A percentile compares a stretch with the other conserved stretches of the same genome.
Conservation (phyloP, 2,329 filamentous ascomycete species). For the Rhynchosporium agropyri region DNA sequence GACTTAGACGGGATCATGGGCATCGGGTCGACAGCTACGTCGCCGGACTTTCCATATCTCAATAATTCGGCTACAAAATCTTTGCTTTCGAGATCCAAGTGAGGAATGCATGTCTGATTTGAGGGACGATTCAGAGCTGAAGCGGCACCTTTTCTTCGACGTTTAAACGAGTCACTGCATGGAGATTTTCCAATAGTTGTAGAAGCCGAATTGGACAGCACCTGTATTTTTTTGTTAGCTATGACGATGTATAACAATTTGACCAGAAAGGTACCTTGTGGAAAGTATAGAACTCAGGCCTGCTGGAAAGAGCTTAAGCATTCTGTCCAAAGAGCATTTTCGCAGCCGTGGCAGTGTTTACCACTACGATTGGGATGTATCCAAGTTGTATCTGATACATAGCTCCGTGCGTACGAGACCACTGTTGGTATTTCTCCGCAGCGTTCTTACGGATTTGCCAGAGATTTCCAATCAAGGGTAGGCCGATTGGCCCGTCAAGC, state of each 20-base stretch:
- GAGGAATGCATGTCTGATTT: conserved; percentile 62
- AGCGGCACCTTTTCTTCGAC: conserved; percentile 65
- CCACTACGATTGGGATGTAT: conserved; percentile 58
- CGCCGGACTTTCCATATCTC: conserved; percentile 58
- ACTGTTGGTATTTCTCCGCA: conserved; percentile 58
- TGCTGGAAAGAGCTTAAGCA: conserved; percentile 55
- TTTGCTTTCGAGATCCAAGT: conserved; percentile 64
- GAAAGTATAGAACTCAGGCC: conserved; percentile 61
- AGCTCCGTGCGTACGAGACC: conserved; percentile 52
- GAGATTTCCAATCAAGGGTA: conserved; percentile 59
- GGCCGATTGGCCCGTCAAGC: conserved; percentile 52
- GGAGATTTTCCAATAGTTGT: conserved; percentile 71
- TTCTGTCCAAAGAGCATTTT: conserved; percentile 55
- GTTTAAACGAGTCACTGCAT: conserved; percentile 65
- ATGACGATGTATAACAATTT: neutral
- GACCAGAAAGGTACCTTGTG: conserved; percentile 50
- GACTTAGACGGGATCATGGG: conserved; percentile 66
- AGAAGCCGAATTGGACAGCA: conserved; percentile 65
- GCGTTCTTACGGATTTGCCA: conserved; percentile 58
- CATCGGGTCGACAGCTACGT: conserved; percentile 62
- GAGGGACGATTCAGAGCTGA: conserved; percentile 67
- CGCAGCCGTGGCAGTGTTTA: conserved; percentile 57
- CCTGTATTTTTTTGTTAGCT: conserved; percentile 43
- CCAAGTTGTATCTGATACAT: conserved; percentile 62
- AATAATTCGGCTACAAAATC: conserved; percentile 64